Conservation (phyloP, 257 asterid species). For the Solanum pinnatisectum region DNA sequence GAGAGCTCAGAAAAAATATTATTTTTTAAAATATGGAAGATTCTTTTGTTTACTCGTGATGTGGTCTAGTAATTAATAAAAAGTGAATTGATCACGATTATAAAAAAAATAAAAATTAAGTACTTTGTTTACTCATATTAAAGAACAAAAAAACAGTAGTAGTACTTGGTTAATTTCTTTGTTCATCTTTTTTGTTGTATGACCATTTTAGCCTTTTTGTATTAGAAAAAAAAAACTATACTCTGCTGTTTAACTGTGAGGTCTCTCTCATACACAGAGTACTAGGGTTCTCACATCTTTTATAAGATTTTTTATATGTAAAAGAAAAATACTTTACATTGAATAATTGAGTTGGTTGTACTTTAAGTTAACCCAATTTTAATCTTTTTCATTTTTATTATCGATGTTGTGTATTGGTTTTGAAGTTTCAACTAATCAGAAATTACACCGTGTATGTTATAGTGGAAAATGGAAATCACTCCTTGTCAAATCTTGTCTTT, state of each 20-base stretch:
- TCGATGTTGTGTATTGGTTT: accelerated
- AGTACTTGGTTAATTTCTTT: too few relatives aligned
- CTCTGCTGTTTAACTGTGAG: neutral
- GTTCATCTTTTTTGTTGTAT: neutral
- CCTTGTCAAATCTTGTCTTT: neutral
- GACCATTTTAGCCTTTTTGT: neutral
- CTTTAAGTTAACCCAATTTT: neutral
- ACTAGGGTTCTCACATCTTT: neutral
- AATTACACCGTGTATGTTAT: too few relatives aligned
- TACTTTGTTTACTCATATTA: neutral
- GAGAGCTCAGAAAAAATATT: neutral
- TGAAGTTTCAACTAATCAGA: too few relatives aligned
- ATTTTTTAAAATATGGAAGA: neutral
- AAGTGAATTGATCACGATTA: neutral
- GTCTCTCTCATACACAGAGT: neutral
- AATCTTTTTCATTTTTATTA: too few relatives aligned
- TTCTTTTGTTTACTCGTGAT: neutral
- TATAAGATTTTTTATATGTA: neutral
- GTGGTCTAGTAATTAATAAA: neutral
- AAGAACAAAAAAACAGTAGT: neutral
- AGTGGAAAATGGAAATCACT: neutral
- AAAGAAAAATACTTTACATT: neutral
- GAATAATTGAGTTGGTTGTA: neutral
- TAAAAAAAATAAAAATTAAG: too few relatives aligned
- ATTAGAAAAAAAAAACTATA: neutral